Evolutionary conservation across 2,329 filamentous ascomycete genomes (phyloP).

Genomic region (Fusarium veterinarium): DNA sequence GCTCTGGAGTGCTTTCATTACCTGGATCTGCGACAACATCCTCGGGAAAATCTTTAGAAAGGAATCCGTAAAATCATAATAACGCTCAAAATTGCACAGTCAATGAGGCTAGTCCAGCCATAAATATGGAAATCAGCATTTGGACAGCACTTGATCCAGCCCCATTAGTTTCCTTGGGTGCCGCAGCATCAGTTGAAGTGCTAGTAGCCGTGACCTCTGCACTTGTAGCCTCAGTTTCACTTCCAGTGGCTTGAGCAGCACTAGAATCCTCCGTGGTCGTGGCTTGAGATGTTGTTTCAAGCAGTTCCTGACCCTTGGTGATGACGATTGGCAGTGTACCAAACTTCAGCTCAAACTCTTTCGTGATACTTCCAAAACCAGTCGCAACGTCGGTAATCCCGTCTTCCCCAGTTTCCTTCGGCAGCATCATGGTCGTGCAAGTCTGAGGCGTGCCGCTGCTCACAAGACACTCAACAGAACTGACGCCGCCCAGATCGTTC

Average conservation of each 20-base stretch:
- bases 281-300: neutral
- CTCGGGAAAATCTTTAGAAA: neutral
- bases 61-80: neutral
- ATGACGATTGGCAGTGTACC: neutral
- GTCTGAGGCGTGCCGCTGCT: neutral
- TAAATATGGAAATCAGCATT: neutral
- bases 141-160: neutral
- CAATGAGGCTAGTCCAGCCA: neutral
- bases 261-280: neutral
- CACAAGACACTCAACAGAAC: constrained; percentile 1
- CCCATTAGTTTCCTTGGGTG: neutral
- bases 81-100: neutral
- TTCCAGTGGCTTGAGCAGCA: neutral
- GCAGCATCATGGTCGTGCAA: neutral
- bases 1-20: neutral
- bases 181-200: neutral
- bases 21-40: too few species aligned
- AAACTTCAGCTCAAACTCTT: neutral
- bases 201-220: neutral
- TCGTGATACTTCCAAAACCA: neutral
- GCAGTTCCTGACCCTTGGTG: neutral
- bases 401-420: neutral
- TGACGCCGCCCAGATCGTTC: neutral
- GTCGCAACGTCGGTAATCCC: neutral
- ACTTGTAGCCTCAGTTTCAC: neutral